These are phyloP conservation scores for Tulasnella sp. DNA, from an alignment of 768 basidiomycete species.

Conservation along the genomic window DNA sequence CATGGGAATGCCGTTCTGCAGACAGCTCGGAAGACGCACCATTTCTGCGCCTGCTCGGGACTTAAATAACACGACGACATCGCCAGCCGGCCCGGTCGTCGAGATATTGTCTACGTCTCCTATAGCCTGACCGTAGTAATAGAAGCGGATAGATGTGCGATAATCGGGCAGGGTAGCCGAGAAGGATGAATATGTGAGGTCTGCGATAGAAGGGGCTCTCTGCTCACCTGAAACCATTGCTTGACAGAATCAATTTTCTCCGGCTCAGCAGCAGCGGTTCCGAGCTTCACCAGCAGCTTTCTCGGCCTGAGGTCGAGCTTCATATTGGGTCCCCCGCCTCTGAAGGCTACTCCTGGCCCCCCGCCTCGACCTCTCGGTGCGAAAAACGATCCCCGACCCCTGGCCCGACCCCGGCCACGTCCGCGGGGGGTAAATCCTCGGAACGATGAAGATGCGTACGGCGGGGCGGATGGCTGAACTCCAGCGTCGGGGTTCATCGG, in stretches of 20 bases:
- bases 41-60: conserved; percentile 76
- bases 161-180: conserved; percentile 2
- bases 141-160: not conserved
- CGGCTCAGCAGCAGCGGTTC: conserved; percentile 51
- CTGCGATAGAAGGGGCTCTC: not conserved
- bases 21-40: conserved; percentile 46
- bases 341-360: conserved; percentile 45
- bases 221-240: conserved; percentile 79
- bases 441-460: conserved; percentile 46
- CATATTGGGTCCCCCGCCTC: conserved; percentile 69
- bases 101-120: conserved; percentile 74
- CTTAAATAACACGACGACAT: conserved; percentile 67
- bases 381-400: conserved; percentile 41
- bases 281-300: conserved; percentile 74
- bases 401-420: conserved; percentile 60
- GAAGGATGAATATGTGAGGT: conserved; percentile 10
- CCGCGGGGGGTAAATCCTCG: conserved; percentile 65
- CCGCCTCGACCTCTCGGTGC: conserved; percentile 29
- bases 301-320: conserved; percentile 89
- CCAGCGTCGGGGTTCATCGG: conserved; percentile 39
- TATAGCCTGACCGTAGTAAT: conserved; percentile 52
- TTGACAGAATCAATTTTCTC: conserved; percentile 58
- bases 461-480: conserved; percentile 47
- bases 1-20: conserved; percentile 32
- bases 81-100: conserved; percentile 53